phyloP scores from a whole-genome alignment of 805 yeast species.

The Lachancea sp. region DNA sequence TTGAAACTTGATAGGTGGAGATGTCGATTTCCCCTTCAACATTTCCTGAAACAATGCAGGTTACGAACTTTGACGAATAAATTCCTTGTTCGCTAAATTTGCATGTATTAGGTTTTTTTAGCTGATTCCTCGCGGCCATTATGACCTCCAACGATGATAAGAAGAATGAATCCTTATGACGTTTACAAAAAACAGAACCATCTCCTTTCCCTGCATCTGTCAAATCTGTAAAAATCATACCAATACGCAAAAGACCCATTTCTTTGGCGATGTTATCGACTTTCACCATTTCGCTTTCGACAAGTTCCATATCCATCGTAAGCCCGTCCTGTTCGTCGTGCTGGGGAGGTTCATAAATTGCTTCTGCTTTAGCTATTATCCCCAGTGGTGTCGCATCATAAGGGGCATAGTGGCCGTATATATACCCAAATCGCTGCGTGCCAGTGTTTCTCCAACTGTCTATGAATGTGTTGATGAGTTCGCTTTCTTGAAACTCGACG shows the following conservation, averaged over 20 bases:
- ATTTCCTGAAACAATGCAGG: slow-evolving; percentile 93
- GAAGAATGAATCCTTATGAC: slow-evolving; percentile 89
- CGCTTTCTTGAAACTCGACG: slow-evolving; percentile 77
- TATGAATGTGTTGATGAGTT: slow-evolving; percentile 72
- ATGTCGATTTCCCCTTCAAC: slow-evolving; percentile 82
- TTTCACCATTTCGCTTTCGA: slow-evolving; percentile 36
- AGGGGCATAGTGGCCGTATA: slow-evolving; percentile 74
- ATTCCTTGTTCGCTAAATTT: slow-evolving; percentile 56
- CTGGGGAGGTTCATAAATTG: slow-evolving; percentile 92
- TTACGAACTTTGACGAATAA: slow-evolving; percentile 85
- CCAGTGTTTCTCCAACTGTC: slow-evolving; percentile 91
- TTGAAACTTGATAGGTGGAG: slow-evolving; percentile 81
- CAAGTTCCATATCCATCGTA: slow-evolving; percentile 46
- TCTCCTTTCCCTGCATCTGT: slow-evolving; percentile 80
- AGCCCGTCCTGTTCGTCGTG: slow-evolving; percentile 80
- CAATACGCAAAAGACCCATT: slow-evolving; percentile 67
- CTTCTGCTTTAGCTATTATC: slow-evolving; percentile 87
- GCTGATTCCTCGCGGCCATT: slow-evolving; percentile 78
- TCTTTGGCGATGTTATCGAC: slow-evolving; percentile 48
- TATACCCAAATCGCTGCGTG: slow-evolving; percentile 74
- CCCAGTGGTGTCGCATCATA: slow-evolving; percentile 81
- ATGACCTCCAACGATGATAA: slow-evolving; percentile 79
- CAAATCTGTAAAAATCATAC: slow-evolving; percentile 83
- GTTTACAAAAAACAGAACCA: slow-evolving; percentile 85
- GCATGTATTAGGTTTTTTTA: slow-evolving; percentile 52